A percentile compares a stretch with the other conserved stretches of the same genome.
phyloP scores from a whole-genome alignment of 2,329 filamentous ascomycete species.

The Botryotinia calthae region DNA sequence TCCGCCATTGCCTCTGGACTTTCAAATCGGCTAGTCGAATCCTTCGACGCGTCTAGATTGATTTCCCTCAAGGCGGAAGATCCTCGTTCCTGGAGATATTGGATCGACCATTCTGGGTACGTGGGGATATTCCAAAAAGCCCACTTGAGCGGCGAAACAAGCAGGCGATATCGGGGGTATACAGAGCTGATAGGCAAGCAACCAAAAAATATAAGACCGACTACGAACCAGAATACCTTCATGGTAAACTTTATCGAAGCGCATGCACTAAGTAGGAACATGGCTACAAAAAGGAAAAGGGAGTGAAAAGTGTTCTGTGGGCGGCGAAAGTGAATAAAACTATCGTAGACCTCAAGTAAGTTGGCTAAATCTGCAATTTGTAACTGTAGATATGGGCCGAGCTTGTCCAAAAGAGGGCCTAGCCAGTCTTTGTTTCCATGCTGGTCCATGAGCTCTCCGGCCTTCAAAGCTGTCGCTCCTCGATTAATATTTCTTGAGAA shows the following conservation, averaged over 20 bases:
- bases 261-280: slow-evolving; percentile 30
- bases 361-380: slow-evolving; percentile 40
- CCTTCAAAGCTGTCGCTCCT: slow-evolving; percentile 35
- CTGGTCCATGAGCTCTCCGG: slow-evolving; percentile 41
- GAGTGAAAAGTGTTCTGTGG: slow-evolving; percentile 35
- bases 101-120: slow-evolving; percentile 41
- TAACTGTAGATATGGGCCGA: slow-evolving; percentile 40
- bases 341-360: slow-evolving; percentile 39
- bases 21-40: neutral
- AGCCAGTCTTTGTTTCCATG: slow-evolving; percentile 41
- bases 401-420: slow-evolving; percentile 25
- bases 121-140: slow-evolving; percentile 42
- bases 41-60: neutral
- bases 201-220: slow-evolving; percentile 39
- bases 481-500: slow-evolving; percentile 39
- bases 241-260: slow-evolving; percentile 36
- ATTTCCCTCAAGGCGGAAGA: slow-evolving; percentile 18
- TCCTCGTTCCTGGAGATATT: slow-evolving; percentile 30
- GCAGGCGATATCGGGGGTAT: slow-evolving; percentile 40
- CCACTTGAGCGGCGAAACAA: slow-evolving; percentile 40
- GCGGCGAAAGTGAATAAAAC: slow-evolving; percentile 42
- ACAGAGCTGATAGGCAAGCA: slow-evolving; percentile 39
- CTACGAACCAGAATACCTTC: slow-evolving; percentile 35
- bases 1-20: neutral
- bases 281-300: slow-evolving; percentile 32